Evolutionary conservation across 2,329 filamentous ascomycete genomes (phyloP).

Genomic region (Nigrospora oryzae): DNA sequence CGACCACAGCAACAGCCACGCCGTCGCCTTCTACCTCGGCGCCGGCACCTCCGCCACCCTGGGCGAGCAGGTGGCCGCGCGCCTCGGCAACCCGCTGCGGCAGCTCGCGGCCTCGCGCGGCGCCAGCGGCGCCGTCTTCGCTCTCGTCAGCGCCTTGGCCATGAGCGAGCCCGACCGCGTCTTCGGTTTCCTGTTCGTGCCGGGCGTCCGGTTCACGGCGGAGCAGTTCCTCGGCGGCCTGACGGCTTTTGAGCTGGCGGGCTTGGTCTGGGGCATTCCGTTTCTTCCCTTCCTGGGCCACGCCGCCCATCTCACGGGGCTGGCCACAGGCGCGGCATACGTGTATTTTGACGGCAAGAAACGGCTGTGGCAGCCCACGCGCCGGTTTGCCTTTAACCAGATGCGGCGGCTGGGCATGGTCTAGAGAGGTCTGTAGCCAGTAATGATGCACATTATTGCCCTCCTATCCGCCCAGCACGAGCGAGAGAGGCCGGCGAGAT

Average conservation of each 20-base stretch:
- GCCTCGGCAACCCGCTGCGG: slow-evolving; percentile 6
- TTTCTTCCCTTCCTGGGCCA: slow-evolving; percentile 7
- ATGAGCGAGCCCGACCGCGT: slow-evolving; percentile 7
- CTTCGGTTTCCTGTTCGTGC: slow-evolving; percentile 11
- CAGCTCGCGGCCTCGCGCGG: slow-evolving; percentile 4
- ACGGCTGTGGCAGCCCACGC: slow-evolving; percentile 13
- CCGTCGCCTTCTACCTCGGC: slow-evolving; percentile 19
- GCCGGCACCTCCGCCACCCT: slow-evolving; percentile 14
- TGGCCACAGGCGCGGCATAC: slow-evolving; percentile 13
- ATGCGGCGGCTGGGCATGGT: slow-evolving; percentile 14
- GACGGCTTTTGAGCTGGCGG: slow-evolving; percentile 12
- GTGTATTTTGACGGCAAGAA: slow-evolving; percentile 11
- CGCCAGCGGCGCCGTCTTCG: slow-evolving; percentile 15
- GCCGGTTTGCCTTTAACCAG: slow-evolving; percentile 10
- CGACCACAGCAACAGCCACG: slow-evolving; percentile 10
- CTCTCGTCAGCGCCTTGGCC: slow-evolving; percentile 12
- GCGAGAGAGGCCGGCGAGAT: no score
- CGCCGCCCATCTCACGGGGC: slow-evolving; percentile 13
- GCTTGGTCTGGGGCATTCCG: slow-evolving; percentile 12
- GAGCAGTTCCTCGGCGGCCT: slow-evolving; percentile 5
- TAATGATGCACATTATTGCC: no score
- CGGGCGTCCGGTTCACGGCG: slow-evolving; percentile 5
- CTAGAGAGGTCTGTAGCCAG: neutral
- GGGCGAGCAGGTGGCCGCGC: slow-evolving; percentile 10
- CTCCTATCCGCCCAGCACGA: no score